Percentiles rank a stretch among this genome's conserved stretches.
These are phyloP conservation scores for Cutaneotrichosporon cutaneum DNA, from an alignment of 1,284 basidiomycete species.

Conservation along the genomic window DNA sequence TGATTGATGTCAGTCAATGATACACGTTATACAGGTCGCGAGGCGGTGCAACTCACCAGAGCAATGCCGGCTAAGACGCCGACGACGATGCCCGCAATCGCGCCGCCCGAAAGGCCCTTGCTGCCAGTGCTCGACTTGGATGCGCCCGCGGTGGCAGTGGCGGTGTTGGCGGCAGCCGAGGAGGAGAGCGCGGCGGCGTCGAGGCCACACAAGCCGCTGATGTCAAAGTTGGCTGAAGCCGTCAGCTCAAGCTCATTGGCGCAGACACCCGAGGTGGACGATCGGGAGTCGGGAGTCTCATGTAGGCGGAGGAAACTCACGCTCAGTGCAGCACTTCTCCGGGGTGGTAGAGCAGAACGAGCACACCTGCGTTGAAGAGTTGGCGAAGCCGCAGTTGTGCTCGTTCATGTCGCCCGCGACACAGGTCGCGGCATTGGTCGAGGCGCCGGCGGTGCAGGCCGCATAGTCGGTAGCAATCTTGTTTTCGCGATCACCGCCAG, in stretches of 20 bases:
- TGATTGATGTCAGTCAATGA: slow-evolving; percentile 22
- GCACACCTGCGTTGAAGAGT: slow-evolving; percentile 50
- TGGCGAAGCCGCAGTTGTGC: slow-evolving; percentile 54
- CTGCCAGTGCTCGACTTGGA: slow-evolving; percentile 8
- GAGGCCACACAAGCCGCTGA: slow-evolving; percentile 38
- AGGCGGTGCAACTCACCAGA: slow-evolving; percentile 16
- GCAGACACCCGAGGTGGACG: background rate
- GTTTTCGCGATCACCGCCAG: slow-evolving; percentile 32
- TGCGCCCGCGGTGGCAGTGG: slow-evolving; percentile 22
- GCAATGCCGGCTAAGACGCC: slow-evolving; percentile 44
- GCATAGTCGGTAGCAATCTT: slow-evolving; percentile 48
- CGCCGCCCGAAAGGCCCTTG: slow-evolving; percentile 35
- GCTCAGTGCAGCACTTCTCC: slow-evolving; percentile 39
- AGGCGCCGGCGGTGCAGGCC: slow-evolving; percentile 53
- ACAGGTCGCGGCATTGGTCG: slow-evolving; percentile 50
- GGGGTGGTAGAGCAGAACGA: slow-evolving; percentile 44
- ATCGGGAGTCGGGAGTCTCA: background rate
- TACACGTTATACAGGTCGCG: background rate
- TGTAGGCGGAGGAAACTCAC: slow-evolving; percentile 26
- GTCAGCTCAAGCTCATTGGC: background rate
- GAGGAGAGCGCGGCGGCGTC: slow-evolving; percentile 20
- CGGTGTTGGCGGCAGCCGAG: slow-evolving; percentile 20
- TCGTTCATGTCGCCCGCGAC: slow-evolving; percentile 52
- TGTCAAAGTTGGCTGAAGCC: slow-evolving; percentile 27
- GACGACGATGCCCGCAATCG: slow-evolving; percentile 48